Evolutionary conservation across 2,329 filamentous ascomycete species (phyloP).

Genomic region (Nothomitra cinnamomea): DNA sequence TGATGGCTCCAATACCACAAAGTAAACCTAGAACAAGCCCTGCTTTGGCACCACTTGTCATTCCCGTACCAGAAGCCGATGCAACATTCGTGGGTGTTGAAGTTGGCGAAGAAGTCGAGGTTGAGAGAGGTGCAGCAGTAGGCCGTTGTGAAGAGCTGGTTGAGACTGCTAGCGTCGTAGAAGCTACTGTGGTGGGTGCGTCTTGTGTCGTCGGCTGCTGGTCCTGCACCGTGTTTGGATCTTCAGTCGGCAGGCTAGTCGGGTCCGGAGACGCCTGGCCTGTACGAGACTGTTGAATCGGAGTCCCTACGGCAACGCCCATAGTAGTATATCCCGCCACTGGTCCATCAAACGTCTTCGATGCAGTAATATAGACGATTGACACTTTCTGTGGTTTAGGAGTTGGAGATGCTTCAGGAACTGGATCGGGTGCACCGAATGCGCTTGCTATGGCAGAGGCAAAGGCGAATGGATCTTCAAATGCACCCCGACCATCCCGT

Average conservation of each 20-base stretch:
- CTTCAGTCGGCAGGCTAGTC: neutral
- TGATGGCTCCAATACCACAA: conserved; percentile 46
- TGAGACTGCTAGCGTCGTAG: conserved; percentile 3
- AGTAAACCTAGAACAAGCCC: conserved; percentile 76
- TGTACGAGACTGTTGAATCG: neutral
- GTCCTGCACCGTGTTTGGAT: neutral
- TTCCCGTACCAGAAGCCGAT: conserved; percentile 18
- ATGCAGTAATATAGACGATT: conserved; percentile 34
- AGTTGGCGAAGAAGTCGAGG: conserved; percentile 9
- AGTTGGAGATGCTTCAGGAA: conserved; percentile 7
- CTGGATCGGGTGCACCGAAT: neutral
- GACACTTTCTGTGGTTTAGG: conserved; percentile 19
- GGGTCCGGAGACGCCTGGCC: neutral
- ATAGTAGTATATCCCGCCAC: conserved; percentile 31
- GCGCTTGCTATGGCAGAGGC: neutral
- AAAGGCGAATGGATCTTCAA: neutral
- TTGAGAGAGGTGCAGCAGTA: conserved; percentile 7
- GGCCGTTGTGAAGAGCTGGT: neutral
- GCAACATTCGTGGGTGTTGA: conserved; percentile 8
- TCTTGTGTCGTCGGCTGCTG: neutral
- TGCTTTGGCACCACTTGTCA: conserved; percentile 42
- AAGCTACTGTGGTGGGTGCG: neutral
- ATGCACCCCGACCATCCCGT: neutral
- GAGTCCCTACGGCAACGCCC: conserved; percentile 6
- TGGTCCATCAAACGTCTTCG: conserved; percentile 33